Base-by-base conservation (phyloP, 805 yeast genomes). In the Teunomyces panamensis region DNA sequence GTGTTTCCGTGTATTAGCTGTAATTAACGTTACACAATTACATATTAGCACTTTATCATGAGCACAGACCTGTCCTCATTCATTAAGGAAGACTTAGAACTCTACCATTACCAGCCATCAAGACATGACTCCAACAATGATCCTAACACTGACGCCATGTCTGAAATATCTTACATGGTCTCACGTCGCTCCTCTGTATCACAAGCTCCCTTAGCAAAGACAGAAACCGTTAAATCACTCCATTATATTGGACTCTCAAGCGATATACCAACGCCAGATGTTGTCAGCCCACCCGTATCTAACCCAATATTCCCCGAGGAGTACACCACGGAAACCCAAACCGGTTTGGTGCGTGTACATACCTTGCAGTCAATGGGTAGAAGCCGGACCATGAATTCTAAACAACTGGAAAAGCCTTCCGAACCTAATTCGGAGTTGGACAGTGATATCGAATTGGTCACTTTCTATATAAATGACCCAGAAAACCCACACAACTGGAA, bases 401-500 rank as follows among this genome's bases (percentile, higher is more conserved):
- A 52, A 4, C 24, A 20, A 20, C 24, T 20, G 51, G 45, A 65
- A 49, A 42, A 63, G 59, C 13, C 56, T 52, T 27, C 34, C 3
- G 75, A 72, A 10, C 59, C 83, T 84, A 26, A 35, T 17, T 20
- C 24, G 6, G 41, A 37, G 14, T n/a, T 37, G 14, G 41, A 37
- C 17, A 16, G 29, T 5, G 89, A 84, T 43, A 77, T 85, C 49
- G 92, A 88, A 62, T 87, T 89, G 62, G 97, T 91, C 48, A 90
- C 96, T 0, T 90, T 89, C 63, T 70, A 74, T 5, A 71, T 83
- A 14, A 78, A 80, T 52, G 98, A 91, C 64, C 95, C 96, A 0
- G 92, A 81, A 57, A 91, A 91, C 67, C 97, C 97, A 27, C 85
- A 84, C 60, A 90, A 90, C 65, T 90, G 97, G 97, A 69, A 78